These are phyloP conservation scores for Fusarium sp. DNA, from an alignment of 2,329 filamentous ascomycete genomes.

Conservation along the genomic window DNA sequence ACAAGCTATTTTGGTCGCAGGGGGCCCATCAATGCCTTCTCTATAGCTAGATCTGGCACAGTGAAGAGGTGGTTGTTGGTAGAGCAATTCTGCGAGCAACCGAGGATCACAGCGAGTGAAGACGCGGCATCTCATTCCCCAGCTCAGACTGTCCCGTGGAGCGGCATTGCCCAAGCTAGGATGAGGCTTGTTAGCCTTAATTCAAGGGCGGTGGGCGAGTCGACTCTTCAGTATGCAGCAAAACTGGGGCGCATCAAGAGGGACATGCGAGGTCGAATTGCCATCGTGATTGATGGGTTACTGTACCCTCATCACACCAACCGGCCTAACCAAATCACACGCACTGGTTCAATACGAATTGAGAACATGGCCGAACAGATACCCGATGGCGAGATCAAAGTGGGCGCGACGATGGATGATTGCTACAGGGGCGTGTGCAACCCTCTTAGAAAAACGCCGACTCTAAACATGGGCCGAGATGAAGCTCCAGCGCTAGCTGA, in stretches of 20 bases:
- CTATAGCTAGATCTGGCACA: neutral
- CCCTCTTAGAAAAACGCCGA: too few species aligned
- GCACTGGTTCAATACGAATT: neutral
- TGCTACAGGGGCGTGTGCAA: too few species aligned
- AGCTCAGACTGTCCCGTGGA: neutral
- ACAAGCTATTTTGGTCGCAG: neutral
- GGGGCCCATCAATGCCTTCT: neutral
- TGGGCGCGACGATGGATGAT: too few species aligned
- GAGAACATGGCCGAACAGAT: neutral
- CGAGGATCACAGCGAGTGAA: neutral
- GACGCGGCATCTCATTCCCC: neutral
- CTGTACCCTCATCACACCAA: neutral
- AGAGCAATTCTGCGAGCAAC: neutral
- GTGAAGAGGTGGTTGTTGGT: neutral
- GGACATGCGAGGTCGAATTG: neutral
- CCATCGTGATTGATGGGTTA: neutral
- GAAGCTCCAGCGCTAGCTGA: neutral
- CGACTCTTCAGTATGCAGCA: neutral
- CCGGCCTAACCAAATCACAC: neutral
- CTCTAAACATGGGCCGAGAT: too few species aligned
- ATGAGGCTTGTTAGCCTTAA: neutral
- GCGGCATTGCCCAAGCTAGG: neutral
- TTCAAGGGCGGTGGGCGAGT: neutral
- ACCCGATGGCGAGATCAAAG: too few species aligned
- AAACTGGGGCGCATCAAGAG: neutral